Evolutionary conservation across 2,329 filamentous ascomycete species (phyloP), one percentile per base, ranked within the genome.

Genomic region (Trichoderma asperellum): DNA sequence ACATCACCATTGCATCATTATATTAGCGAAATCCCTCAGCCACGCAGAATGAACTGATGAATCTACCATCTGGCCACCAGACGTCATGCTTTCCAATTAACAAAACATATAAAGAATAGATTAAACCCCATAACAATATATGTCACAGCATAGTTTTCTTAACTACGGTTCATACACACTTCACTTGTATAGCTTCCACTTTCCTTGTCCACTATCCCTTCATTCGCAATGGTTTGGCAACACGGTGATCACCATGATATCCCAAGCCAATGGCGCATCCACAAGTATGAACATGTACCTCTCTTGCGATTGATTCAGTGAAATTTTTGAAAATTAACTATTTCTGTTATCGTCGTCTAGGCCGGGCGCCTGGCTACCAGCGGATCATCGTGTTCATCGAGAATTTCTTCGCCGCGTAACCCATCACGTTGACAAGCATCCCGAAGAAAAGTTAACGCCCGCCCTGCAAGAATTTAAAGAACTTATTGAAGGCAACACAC

Each of bases 381-480:
- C 86, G 2, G 88, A 91, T 78, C 85, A 88, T 75, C 84, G 86
- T 47, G 80, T 88, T 11, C 88, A 91, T 76, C 84, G 83, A 68
- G 84, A 87, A 76, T 92, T 87, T 87, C 84, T 92, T n/a, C 79
- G 80, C 8, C 82, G 82, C 16, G 81, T 87, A 24, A 83, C 89
- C 55, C 78, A 85, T 8, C 81, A 89, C 52, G 84, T 88, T 27
- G 85, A 89, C 73, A 77, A 81, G 18, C 78, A 86, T 68, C 79
- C 81, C 8, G 75, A 79, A 5, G 79, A 84, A 72, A 77, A 84
- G 2, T 81, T 92, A 0, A 83, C 85, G 14, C 89, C 89, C 0
- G 88, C 88, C 0, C 78, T 92, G 0, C 74, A 84, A 71, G 90
- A 92, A 72, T 91, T 93, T 80, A 83, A 88, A 74, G 77, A 86